These are phyloP conservation scores for Glutinoglossum americanum DNA, from an alignment of 495 filamentous ascomycete genomes.

Conservation along the genomic window DNA sequence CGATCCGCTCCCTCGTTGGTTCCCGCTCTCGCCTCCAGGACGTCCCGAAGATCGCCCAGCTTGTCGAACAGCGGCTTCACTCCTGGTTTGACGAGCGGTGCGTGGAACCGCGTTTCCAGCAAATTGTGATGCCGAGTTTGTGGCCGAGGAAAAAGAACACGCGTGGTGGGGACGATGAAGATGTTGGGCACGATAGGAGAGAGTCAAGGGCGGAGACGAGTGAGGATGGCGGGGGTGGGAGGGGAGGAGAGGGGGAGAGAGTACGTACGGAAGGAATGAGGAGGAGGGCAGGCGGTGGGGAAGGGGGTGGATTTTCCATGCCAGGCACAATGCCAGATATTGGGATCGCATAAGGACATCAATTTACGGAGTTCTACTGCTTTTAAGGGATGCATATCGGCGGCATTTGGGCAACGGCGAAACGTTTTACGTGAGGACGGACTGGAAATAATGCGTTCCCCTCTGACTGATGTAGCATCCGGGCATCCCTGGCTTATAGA, in stretches of 20 bases:
- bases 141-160: slow-evolving; percentile 85
- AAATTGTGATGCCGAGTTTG: slow-evolving; percentile 77
- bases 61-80: slow-evolving; percentile 78
- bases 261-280: not conserved
- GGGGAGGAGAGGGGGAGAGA: not conserved
- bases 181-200: slow-evolving; percentile 20
- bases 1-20: slow-evolving; percentile 76
- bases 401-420: not conserved
- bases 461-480: no score
- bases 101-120: slow-evolving; percentile 88
- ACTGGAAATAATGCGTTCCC: no score
- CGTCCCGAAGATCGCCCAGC: slow-evolving; percentile 90
- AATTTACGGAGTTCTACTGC: not conserved
- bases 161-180: slow-evolving; percentile 34
- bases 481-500: no score
- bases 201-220: slow-evolving; percentile 23
- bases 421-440: no score
- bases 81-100: slow-evolving; percentile 94
- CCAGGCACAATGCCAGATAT: not conserved
- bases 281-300: not conserved
- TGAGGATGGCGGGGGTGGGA: slow-evolving; percentile 8
- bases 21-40: slow-evolving; percentile 78
- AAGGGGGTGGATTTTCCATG: not conserved
- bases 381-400: not conserved
- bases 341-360: not conserved